phyloP scores from a whole-genome alignment of 495 filamentous ascomycete species.

The Annulohypoxylon maeteangense region DNA sequence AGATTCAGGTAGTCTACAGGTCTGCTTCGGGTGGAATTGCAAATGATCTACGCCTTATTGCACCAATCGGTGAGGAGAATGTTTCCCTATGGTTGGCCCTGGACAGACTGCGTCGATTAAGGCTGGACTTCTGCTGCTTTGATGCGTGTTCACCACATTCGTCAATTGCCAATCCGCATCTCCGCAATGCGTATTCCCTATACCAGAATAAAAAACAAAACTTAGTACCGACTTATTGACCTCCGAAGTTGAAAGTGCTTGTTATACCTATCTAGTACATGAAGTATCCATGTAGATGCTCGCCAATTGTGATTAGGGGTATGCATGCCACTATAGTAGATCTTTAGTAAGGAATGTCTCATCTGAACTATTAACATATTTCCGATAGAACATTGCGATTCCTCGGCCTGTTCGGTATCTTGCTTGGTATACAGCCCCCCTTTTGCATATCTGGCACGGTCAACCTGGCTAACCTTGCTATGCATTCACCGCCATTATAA shows the following conservation, averaged over 20 bases:
- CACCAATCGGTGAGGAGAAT: slow-evolving; percentile 26
- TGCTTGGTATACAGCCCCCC: not conserved
- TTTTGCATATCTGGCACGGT: not conserved
- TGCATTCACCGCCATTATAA: not conserved
- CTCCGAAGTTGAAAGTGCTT: not conserved
- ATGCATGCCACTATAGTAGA: not conserved
- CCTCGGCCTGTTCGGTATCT: not conserved
- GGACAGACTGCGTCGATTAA: slow-evolving; percentile 31
- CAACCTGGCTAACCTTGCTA: not conserved
- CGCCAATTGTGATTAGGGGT: not conserved
- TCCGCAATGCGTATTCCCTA: slow-evolving; percentile 32
- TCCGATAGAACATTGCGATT: not conserved
- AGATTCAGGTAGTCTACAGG: slow-evolving; percentile 34
- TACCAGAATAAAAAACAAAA: slow-evolving; percentile 38
- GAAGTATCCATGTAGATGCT: not conserved
- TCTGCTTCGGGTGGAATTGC: slow-evolving; percentile 24
- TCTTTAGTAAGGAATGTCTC: not conserved
- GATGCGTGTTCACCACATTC: slow-evolving; percentile 27
- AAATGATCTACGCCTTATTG: slow-evolving; percentile 40
- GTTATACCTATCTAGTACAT: too few relatives aligned
- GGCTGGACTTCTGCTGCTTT: slow-evolving; percentile 32
- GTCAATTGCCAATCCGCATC: slow-evolving; percentile 24
- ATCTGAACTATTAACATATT: not conserved
- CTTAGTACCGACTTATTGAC: slow-evolving; percentile 21
- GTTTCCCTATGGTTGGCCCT: slow-evolving; percentile 13